Percentiles rank a stretch among this genome's conserved stretches.
phyloP scores from a whole-genome alignment of 192 early-diverging fungal species.

The Umbelopsis sp. region DNA sequence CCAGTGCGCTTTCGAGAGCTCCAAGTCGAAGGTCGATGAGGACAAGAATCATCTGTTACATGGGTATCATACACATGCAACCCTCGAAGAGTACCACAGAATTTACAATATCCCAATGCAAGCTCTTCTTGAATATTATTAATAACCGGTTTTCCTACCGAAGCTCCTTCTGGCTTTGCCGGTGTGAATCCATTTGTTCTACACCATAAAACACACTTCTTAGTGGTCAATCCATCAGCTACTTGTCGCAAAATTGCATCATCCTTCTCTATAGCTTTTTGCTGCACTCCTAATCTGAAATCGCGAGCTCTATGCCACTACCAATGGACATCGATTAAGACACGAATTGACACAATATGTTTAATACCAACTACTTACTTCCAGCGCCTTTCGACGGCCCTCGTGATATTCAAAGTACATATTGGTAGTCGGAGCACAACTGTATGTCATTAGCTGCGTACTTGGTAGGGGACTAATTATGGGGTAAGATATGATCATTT shows the following conservation, averaged over 20 bases:
- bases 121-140: not conserved
- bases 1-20: constrained; percentile 31
- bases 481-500: not conserved
- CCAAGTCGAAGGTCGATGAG: constrained; percentile 27
- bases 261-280: constrained; percentile 18
- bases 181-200: constrained; percentile 45
- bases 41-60: constrained; percentile 29
- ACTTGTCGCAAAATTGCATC: constrained; percentile 28
- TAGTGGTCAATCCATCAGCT: constrained; percentile 37
- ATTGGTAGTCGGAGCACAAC: constrained; percentile 33
- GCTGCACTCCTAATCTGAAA: constrained; percentile 35
- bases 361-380: constrained; percentile 34
- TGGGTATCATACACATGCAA: constrained; percentile 22
- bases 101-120: constrained; percentile 35
- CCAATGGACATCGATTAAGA: not conserved
- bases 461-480: constrained; percentile 14
- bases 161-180: constrained; percentile 10
- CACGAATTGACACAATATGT: not conserved
- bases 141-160: not conserved
- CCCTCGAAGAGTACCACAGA: constrained; percentile 40
- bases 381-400: constrained; percentile 50
- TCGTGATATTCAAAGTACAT: constrained; percentile 48
- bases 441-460: constrained; percentile 39
- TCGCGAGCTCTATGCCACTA: constrained; percentile 54
- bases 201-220: constrained; percentile 53